phyloP scores from a whole-genome alignment of 1,284 basidiomycete genomes.

The Moniliella sp. region DNA sequence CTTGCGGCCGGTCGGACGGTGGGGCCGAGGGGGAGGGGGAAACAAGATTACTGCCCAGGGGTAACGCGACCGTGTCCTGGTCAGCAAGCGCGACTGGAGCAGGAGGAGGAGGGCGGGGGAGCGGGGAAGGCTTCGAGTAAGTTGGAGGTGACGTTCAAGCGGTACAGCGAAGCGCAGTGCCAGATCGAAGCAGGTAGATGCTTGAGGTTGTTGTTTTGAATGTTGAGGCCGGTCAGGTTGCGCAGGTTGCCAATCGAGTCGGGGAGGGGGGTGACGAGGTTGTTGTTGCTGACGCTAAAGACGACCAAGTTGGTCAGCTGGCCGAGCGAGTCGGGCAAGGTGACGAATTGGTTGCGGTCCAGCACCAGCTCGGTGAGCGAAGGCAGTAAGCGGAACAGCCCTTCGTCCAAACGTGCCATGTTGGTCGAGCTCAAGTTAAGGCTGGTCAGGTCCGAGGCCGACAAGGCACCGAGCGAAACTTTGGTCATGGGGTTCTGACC shows the following conservation, averaged over 20 bases:
- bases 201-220: slow-evolving; percentile 73
- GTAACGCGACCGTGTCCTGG: no score
- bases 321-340: slow-evolving; percentile 60
- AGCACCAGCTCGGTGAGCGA: slow-evolving; percentile 18
- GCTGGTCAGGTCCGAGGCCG: slow-evolving; percentile 49
- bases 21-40: no score
- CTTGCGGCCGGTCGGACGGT: no score
- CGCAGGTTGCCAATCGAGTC: slow-evolving; percentile 54
- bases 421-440: slow-evolving; percentile 80
- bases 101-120: no score
- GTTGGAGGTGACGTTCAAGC: slow-evolving; percentile 80
- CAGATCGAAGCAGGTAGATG: slow-evolving; percentile 59
- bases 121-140: slow-evolving; percentile 54
- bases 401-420: slow-evolving; percentile 58
- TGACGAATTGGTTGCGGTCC: slow-evolving; percentile 49
- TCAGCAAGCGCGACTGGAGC: background rate
- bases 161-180: slow-evolving; percentile 54
- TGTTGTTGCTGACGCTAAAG: slow-evolving; percentile 73
- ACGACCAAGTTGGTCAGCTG: slow-evolving; percentile 50
- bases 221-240: slow-evolving; percentile 56
- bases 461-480: slow-evolving; percentile 24
- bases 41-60: no score
- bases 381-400: slow-evolving; percentile 17
- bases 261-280: slow-evolving; percentile 54
- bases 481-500: slow-evolving; percentile 27